These are phyloP conservation scores for Phyllostachys edulis DNA, from an alignment of 176 grass and related monocot genomes.

Conservation along the genomic window DNA sequence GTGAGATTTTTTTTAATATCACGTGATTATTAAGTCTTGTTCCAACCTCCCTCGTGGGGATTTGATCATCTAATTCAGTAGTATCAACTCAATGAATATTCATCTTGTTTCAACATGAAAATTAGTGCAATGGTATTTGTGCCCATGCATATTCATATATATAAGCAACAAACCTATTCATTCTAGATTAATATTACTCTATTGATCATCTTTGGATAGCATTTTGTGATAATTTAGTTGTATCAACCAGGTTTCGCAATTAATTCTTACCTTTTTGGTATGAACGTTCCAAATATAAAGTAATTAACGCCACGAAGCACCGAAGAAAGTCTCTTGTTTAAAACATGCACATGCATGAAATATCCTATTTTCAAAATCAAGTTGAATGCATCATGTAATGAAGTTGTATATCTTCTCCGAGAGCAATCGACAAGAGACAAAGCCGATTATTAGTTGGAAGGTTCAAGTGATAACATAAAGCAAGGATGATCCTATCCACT, in stretches of 20 bases:
- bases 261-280: background rate
- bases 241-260: background rate
- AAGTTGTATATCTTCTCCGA: background rate
- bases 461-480: slow-evolving; percentile 29
- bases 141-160: background rate
- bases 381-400: background rate
- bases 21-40: background rate
- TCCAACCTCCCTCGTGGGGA: background rate
- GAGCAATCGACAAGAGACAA: background rate
- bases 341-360: background rate
- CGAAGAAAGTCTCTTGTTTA: background rate
- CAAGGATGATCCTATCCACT: slow-evolving; percentile 27
- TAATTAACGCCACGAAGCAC: background rate
- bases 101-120: background rate
- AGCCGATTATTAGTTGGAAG: slow-evolving; percentile 8
- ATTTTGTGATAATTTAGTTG: background rate
- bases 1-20: background rate
- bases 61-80: background rate
- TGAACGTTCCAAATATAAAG: background rate
- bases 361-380: background rate
- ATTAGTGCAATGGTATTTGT: background rate
- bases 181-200: background rate
- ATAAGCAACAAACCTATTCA: background rate
- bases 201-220: background rate
- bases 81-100: background rate